Evolutionary conservation across 495 filamentous ascomycete species (phyloP), one percentile per base, ranked within the genome.

Genomic region (Xylaria flabelliformis): DNA sequence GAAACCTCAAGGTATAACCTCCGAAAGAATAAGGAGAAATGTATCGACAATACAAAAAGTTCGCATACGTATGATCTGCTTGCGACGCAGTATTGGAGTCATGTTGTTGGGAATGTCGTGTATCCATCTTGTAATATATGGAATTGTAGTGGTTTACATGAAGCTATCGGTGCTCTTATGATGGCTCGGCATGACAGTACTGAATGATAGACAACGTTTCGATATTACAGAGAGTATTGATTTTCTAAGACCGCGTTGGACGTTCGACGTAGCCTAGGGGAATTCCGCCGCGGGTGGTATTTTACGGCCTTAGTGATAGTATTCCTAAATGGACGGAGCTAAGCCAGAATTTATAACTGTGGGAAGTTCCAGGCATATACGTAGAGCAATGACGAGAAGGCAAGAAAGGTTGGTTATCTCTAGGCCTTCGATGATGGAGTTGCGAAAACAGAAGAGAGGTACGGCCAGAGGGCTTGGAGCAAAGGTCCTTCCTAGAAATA

Each of bases 401-500:
- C 32, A 29, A 6, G 32, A 39, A 61, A 34, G 34, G n/a, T 8
- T 39, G 17, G 8, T 8, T 17, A 19, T 61, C 8, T 61, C 34
- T 41, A 12, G 10, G 32, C 17, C 8, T 10, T 12, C 13, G 4
- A 39, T 32, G 58, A 39, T 36, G 34, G 29, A 61, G 8, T 21
- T n/a, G 34, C 58, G 58, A 34, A 19, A 39, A 39, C 21, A 39
- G 1, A 21, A 61, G 58, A 21, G n/a, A 61, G 10, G 58, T 39
- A 26, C 17, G 34, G 56, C 32, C 32, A 39, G 32, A 39, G 6
- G 3, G 32, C 56, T 56, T 1, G 26, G 24, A 56, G 17, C 29
- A 61, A 61, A 61, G 58, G 13, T 61, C 58, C 19, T 61, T 61
- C n/a, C 32, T 36, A 3, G 56, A 19, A 59, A 29, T 32, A 21